Evolutionary conservation across 2,329 filamentous ascomycete genomes (phyloP).

Genomic region (Zymoseptoria ardabiliae): DNA sequence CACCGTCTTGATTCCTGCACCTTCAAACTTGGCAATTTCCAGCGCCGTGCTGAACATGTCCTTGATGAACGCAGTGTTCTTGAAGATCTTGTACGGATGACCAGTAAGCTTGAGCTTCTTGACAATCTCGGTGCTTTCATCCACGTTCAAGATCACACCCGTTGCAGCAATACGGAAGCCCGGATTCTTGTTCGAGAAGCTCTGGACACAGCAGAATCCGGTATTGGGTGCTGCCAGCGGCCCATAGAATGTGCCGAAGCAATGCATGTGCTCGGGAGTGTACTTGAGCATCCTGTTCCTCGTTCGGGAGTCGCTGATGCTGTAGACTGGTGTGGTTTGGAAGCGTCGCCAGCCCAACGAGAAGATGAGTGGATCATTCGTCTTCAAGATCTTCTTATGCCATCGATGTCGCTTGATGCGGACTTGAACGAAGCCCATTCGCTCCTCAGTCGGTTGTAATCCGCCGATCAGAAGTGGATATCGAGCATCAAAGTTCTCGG

Average conservation of each 20-base stretch:
- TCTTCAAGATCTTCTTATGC: conserved; percentile 99
- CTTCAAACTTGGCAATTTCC: conserved; percentile 97
- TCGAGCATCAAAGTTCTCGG: conserved; percentile 69
- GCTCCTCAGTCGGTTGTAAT: conserved; percentile 86
- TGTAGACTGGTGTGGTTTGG: conserved; percentile 87
- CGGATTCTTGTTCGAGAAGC: conserved; percentile 72
- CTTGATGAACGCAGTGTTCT: conserved; percentile 97
- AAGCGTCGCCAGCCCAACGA: conserved; percentile 94
- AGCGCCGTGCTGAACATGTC: conserved; percentile 94
- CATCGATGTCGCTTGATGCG: conserved; percentile 95
- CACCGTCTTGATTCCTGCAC: conserved; percentile 89
- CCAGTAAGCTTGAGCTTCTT: conserved; percentile 98
- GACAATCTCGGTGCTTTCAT: conserved; percentile 94
- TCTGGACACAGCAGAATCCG: conserved; percentile 89
- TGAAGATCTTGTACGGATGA: conserved; percentile 93
- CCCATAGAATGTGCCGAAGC: conserved; percentile 91
- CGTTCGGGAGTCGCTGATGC: conserved; percentile 85
- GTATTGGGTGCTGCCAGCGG: conserved; percentile 93
- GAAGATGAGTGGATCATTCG: conserved; percentile 94
- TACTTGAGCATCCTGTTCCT: conserved; percentile 98
- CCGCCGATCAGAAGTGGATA: conserved; percentile 85
- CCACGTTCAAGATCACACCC: conserved; percentile 85
- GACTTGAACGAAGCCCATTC: conserved; percentile 91
- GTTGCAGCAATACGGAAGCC: conserved; percentile 94
- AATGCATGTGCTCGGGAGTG: conserved; percentile 98